A percentile compares a stretch with the other conserved stretches of the same genome.
Conservation (phyloP, 768 basidiomycete genomes). For the Phaffia australis region DNA sequence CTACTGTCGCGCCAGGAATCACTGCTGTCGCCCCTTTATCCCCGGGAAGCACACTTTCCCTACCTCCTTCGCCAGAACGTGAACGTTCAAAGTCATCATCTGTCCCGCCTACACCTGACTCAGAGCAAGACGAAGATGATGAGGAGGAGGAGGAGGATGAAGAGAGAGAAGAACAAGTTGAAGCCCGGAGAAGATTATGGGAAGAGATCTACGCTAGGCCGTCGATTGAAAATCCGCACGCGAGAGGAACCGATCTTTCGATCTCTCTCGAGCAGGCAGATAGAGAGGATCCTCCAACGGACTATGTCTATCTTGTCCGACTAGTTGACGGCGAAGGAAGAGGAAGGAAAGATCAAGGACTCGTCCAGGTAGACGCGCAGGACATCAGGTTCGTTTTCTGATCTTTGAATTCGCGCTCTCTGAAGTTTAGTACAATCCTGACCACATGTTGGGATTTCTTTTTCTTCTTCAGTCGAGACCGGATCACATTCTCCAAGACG, state of each 20-base stretch:
- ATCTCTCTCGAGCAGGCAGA: constrained; percentile 59
- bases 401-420: constrained; percentile 1
- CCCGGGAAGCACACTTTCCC: not conserved
- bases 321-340: constrained; percentile 44
- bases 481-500: constrained; percentile 89
- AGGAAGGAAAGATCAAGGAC: constrained; percentile 36
- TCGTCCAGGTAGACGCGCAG: constrained; percentile 68
- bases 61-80: not conserved
- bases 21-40: constrained; percentile 1
- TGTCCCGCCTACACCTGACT: constrained; percentile 19
- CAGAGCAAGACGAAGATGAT: not conserved
- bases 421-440: constrained; percentile 8
- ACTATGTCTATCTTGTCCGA: constrained; percentile 80
- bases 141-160: no score
- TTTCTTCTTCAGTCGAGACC: constrained; percentile 61
- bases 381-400: constrained; percentile 59
- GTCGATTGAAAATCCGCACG: constrained; percentile 43
- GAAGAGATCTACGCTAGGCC: no score
- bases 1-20: constrained; percentile 41
- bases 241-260: constrained; percentile 68
- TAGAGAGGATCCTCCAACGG: constrained; percentile 60
- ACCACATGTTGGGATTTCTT: constrained; percentile 3
- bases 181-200: not conserved
- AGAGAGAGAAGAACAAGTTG: not conserved
- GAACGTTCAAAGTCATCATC: constrained; percentile 18